Base-by-base conservation (phyloP, 2,329 filamentous ascomycete species). In the Penicillium concentricum region DNA sequence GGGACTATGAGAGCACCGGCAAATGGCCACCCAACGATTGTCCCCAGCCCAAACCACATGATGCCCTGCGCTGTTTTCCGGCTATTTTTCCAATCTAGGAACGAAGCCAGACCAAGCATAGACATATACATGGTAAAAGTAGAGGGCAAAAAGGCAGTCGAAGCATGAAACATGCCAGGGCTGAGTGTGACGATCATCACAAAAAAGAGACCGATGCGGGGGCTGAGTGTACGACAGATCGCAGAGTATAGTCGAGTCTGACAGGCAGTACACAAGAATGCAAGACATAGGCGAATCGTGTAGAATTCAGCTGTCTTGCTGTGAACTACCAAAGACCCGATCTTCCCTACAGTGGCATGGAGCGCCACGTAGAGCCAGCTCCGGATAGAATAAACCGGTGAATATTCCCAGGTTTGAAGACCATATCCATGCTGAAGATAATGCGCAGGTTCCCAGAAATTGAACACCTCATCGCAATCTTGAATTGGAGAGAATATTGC, bases 401-500 rank as follows among this genome's bases (percentile, higher is more conserved):
- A 96, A 76, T 97, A 99, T 75, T 99, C 94, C 94, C 94, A 99
- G 1, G 94, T 99, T 78, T 99, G 92, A 49, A 97, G 81, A 38
- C 93, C 94, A 70, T 96, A 93, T 67, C 91, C 90, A 79, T 97
- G 92, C 57, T 87, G 89, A 28, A 99, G 83, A 75, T 97, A 99
- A 75, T 99, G 94, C 0, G 92, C 87, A 0, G 94, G 93, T 69
- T 99, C 94, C 92, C 93, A 99, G 80, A 96, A 99, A 74, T 99
- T 99, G 83, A 96, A 99, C 12, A 93, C 93, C 79, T 99, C 94
- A 68, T 99, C 94, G 72, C 94, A 99, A 75, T 99, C 94, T 73
- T 97, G 92, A 63, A 99, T 96, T 0, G 94, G 94, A 2, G 92
- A 87, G 72, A 88, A 93, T 32, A 89, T 69, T 12, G 93, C 94